phyloP scores from a whole-genome alignment of 352 stramenopile species.

The Pythium myriotylum region DNA sequence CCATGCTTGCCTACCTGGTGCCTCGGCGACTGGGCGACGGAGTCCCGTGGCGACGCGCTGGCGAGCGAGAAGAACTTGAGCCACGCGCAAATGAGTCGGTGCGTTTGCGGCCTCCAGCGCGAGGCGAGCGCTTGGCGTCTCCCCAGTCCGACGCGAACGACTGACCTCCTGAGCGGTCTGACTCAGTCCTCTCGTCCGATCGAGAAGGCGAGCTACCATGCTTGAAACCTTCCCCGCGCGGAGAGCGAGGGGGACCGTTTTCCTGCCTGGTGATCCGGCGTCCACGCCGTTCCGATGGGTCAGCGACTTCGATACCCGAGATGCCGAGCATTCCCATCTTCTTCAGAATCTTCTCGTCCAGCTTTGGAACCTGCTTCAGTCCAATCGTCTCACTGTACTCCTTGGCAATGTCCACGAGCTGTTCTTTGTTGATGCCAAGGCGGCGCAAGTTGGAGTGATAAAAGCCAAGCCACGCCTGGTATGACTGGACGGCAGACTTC shows the following conservation, averaged over 20 bases:
- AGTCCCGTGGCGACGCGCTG: neutral
- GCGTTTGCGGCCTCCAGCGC: neutral
- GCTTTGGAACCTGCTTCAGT: slow-evolving; percentile 42
- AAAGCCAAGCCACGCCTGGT: slow-evolving; percentile 95
- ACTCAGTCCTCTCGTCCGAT: neutral
- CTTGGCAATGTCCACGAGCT: slow-evolving; percentile 65
- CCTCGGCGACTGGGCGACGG: slow-evolving; percentile 4
- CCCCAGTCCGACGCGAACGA: neutral
- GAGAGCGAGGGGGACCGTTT: neutral
- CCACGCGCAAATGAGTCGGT: neutral
- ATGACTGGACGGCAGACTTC: slow-evolving; percentile 84
- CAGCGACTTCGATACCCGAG: slow-evolving; percentile 40
- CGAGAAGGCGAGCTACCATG: neutral
- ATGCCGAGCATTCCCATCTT: slow-evolving; percentile 67
- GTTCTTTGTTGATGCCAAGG: slow-evolving; percentile 35
- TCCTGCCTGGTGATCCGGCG: neutral
- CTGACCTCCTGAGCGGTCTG: neutral
- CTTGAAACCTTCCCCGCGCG: neutral
- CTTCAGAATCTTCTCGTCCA: slow-evolving; percentile 69
- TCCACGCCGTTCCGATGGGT: slow-evolving; percentile 5
- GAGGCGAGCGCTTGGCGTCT: neutral
- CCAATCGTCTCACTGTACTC: slow-evolving; percentile 42
- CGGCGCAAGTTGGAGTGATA: slow-evolving; percentile 86
- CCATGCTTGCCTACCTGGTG: slow-evolving; percentile 11
- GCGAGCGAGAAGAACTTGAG: neutral